Conservation (phyloP, 2,329 filamentous ascomycete genomes). For the Trichoderma harzianum region DNA sequence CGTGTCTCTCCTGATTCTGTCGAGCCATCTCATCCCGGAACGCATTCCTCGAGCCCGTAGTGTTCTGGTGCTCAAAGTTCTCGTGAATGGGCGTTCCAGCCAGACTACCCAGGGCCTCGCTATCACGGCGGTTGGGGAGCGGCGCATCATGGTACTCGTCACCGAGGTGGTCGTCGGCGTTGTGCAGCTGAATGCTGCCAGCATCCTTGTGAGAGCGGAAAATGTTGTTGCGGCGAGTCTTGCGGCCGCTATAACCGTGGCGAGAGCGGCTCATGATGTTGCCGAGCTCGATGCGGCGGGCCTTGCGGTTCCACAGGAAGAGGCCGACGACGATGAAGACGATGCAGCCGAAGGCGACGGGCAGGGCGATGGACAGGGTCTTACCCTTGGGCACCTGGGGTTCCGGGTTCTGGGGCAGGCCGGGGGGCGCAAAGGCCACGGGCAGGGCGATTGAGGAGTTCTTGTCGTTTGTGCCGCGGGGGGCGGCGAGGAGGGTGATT, state of each 20-base stretch:
- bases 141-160: slow-evolving; percentile 26
- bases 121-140: slow-evolving; percentile 35
- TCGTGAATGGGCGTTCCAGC: slow-evolving; percentile 45
- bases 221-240: slow-evolving; percentile 33
- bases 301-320: slow-evolving; percentile 53
- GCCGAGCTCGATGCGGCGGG: slow-evolving; percentile 48
- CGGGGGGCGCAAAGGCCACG: slow-evolving; percentile 32
- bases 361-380: slow-evolving; percentile 52
- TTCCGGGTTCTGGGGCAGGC: slow-evolving; percentile 37
- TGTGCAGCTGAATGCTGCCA: slow-evolving; percentile 43
- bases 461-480: slow-evolving; percentile 33
- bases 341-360: slow-evolving; percentile 47
- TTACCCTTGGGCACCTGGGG: slow-evolving; percentile 34
- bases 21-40: slow-evolving; percentile 51
- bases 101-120: slow-evolving; percentile 49
- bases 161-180: slow-evolving; percentile 12
- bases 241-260: slow-evolving; percentile 43
- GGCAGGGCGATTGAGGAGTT: slow-evolving; percentile 43
- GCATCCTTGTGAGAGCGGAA: slow-evolving; percentile 30
- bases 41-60: slow-evolving; percentile 37
- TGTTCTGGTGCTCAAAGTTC: slow-evolving; percentile 38
- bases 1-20: slow-evolving; percentile 41
- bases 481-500: slow-evolving; percentile 41
- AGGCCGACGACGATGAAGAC: slow-evolving; percentile 50
- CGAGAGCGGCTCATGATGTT: slow-evolving; percentile 49